These are phyloP conservation scores for Corymbia calophylla DNA, from an alignment of 441 rosid species.

Conservation along the genomic window DNA sequence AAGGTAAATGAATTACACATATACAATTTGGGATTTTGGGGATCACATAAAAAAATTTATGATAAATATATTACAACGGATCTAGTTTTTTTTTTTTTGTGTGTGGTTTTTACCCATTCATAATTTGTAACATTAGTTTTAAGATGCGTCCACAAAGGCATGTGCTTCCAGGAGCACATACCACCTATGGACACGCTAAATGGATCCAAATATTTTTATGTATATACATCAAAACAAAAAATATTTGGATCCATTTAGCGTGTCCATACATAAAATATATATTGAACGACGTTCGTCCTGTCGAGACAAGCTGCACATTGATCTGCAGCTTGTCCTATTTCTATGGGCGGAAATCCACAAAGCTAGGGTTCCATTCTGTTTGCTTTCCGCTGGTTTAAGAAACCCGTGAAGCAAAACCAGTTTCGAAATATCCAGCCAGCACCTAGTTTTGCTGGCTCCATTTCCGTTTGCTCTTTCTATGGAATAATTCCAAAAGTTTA, in stretches of 20 bases:
- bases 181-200: not conserved
- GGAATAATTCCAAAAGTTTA: not conserved
- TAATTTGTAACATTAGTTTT: not conserved
- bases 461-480: not conserved
- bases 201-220: no score
- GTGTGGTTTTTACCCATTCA: not conserved
- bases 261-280: not conserved
- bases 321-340: not conserved
- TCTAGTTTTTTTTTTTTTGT: no score
- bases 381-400: not conserved
- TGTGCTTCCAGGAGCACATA: not conserved
- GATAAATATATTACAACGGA: not conserved
- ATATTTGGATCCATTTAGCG: not conserved
- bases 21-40: fast-evolving
- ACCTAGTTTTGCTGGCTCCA: not conserved
- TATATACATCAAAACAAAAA: not conserved
- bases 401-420: not conserved
- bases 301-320: not conserved
- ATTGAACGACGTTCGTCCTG: not conserved
- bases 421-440: not conserved
- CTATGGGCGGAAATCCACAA: not conserved
- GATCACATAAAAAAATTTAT: no score
- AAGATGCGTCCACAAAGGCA: not conserved
- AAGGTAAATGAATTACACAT: fast-evolving
- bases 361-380: not conserved